These are phyloP conservation scores for Pseudofabraea citricarpa DNA, from an alignment of 2,329 filamentous ascomycete species.

Conservation along the genomic window DNA sequence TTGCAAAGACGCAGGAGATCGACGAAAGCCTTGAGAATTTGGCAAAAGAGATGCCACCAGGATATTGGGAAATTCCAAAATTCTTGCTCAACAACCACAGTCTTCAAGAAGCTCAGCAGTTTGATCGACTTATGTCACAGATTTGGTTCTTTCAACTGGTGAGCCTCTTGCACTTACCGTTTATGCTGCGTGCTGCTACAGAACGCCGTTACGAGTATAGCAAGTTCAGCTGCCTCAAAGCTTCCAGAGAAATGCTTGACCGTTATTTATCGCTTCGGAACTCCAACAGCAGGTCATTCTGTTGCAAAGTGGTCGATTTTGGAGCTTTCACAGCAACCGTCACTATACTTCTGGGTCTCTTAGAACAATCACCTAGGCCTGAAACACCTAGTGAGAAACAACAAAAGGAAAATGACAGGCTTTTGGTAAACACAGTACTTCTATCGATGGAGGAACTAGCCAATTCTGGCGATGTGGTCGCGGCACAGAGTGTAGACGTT, in stretches of 20 bases:
- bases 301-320: conserved; percentile 9
- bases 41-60: conserved; percentile 4
- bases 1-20: conserved; percentile 6
- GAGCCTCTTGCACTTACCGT: conserved; percentile 6
- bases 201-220: conserved; percentile 9
- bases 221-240: conserved; percentile 6
- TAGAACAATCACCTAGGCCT: conserved; percentile 1
- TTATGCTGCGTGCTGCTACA: conserved; percentile 9
- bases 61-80: conserved; percentile 5
- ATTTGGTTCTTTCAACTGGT: conserved; percentile 7
- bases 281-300: conserved; percentile 1
- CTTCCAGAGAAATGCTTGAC: conserved; percentile 5
- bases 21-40: conserved; percentile 8
- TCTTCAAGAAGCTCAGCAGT: neutral
- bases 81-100: neutral
- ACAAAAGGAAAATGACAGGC: conserved; percentile 1
- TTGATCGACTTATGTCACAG: conserved; percentile 6
- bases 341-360: conserved; percentile 5
- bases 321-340: conserved; percentile 7
- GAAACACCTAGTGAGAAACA: neutral
- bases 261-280: conserved; percentile 4
- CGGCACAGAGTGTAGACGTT: conserved; percentile 5
- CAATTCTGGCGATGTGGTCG: neutral
- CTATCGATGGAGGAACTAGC: conserved; percentile 3
- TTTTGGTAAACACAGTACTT: conserved; percentile 2